These are phyloP conservation scores for Pleodorina starrii DNA, from an alignment of 139 green algal species.

Conservation along the genomic window DNA sequence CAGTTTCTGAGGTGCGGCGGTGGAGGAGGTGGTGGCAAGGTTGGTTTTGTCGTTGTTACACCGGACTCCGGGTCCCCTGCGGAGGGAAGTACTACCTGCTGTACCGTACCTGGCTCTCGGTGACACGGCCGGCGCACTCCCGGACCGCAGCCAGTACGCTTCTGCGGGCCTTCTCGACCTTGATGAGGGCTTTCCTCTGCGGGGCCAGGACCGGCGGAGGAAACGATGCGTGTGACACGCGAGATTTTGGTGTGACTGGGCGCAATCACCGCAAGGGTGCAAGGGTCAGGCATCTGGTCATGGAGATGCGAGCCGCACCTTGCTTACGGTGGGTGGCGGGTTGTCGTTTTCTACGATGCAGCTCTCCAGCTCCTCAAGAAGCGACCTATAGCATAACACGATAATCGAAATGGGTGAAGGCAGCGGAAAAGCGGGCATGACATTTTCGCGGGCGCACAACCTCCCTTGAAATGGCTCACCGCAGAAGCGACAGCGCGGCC, in stretches of 20 bases:
- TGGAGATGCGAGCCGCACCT: too few species aligned
- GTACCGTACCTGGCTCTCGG: constrained; percentile 15
- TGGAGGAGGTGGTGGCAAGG: too few species aligned
- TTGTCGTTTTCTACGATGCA: constrained; percentile 15
- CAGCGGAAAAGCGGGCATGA: too few species aligned
- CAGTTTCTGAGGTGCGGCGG: neutral
- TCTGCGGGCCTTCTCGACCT: constrained; percentile 6
- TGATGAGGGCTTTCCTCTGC: constrained; percentile 9
- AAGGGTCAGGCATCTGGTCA: too few species aligned
- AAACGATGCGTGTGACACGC: too few species aligned
- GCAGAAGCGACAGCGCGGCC: neutral
- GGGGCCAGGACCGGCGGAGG: too few species aligned
- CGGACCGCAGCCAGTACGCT: neutral
- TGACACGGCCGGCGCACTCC: neutral
- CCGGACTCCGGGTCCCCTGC: neutral
- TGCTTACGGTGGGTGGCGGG: neutral
- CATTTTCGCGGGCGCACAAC: too few species aligned
- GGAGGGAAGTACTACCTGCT: neutral
- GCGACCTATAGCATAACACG: neutral
- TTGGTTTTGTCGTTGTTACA: neutral
- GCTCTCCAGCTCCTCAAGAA: neutral
- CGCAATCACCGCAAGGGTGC: too few species aligned
- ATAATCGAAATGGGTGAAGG: too few species aligned
- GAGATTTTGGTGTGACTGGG: too few species aligned
- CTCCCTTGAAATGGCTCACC: neutral